Evolutionary conservation across 2,329 filamentous ascomycete genomes (phyloP).

Genomic region (Trichophaea hybrida): DNA sequence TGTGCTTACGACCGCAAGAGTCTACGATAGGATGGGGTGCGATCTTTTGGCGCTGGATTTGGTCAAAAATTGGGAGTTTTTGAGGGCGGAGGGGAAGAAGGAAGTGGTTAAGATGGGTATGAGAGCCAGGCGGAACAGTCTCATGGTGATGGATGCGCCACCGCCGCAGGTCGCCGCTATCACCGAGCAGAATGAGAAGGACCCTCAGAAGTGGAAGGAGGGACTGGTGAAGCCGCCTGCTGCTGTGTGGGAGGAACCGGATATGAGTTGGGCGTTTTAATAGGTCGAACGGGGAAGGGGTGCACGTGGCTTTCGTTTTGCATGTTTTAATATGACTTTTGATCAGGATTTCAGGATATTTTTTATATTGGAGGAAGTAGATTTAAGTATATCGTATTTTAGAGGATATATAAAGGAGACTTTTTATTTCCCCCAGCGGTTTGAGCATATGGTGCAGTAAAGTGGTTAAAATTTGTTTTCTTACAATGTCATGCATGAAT

Average conservation of each 20-base stretch:
- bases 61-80: conserved; percentile 70
- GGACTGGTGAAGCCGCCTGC: conserved; percentile 44
- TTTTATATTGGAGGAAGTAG: no score
- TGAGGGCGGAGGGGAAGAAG: conserved; percentile 36
- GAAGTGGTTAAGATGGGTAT: conserved; percentile 31
- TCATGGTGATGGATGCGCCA: conserved; percentile 57
- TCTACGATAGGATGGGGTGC: conserved; percentile 86
- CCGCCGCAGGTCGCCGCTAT: conserved; percentile 16
- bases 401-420: no score
- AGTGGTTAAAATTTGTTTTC: no score
- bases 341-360: no score
- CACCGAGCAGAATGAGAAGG: background rate
- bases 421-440: no score
- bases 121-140: conserved; percentile 51
- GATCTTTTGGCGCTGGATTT: conserved; percentile 78
- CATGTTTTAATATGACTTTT: no score
- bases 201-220: background rate
- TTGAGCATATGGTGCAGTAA: no score
- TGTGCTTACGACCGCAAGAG: conserved; percentile 65
- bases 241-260: conserved; percentile 82
- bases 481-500: no score
- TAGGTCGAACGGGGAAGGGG: no score
- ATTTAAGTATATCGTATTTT: no score
- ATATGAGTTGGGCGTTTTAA: conserved; percentile 69
- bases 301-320: no score